These are phyloP conservation scores for Coniferiporia weirii DNA, from an alignment of 1,284 basidiomycete genomes.

Conservation along the genomic window DNA sequence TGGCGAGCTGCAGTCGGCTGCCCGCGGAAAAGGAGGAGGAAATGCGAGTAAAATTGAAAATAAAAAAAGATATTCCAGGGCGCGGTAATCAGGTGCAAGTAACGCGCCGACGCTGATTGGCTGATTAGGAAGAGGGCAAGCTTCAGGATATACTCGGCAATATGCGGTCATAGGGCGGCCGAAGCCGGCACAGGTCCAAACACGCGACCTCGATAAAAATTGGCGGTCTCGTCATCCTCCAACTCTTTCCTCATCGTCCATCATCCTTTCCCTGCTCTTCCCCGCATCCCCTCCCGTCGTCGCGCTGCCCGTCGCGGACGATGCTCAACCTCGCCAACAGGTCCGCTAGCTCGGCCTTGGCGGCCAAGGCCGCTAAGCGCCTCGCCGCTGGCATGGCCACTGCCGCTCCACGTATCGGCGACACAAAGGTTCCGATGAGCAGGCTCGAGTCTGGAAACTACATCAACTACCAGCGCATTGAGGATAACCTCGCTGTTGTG, in stretches of 20 bases:
- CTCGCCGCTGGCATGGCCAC: slow-evolving; percentile 75
- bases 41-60: background rate
- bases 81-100: background rate
- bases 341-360: slow-evolving; percentile 40
- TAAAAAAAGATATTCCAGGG: background rate
- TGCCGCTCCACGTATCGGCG: slow-evolving; percentile 75
- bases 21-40: no score
- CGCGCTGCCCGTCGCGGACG: slow-evolving; percentile 36
- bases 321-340: slow-evolving; percentile 66
- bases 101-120: background rate
- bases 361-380: slow-evolving; percentile 53
- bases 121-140: background rate
- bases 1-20: no score
- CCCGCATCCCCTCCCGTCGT: slow-evolving; percentile 23
- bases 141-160: background rate
- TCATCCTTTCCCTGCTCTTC: background rate
- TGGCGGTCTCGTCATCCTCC: background rate
- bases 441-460: slow-evolving; percentile 80
- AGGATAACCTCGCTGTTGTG: slow-evolving; percentile 87
- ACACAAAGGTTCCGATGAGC: slow-evolving; percentile 92
- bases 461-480: slow-evolving; percentile 98
- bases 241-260: slow-evolving; percentile 3
- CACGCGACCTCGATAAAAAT: background rate
- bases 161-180: slow-evolving; percentile 5
- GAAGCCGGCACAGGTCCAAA: slow-evolving; percentile 1